Evolutionary conservation across 148 eudicot species (phyloP).

Genomic region (Amaranthus palmeri): DNA sequence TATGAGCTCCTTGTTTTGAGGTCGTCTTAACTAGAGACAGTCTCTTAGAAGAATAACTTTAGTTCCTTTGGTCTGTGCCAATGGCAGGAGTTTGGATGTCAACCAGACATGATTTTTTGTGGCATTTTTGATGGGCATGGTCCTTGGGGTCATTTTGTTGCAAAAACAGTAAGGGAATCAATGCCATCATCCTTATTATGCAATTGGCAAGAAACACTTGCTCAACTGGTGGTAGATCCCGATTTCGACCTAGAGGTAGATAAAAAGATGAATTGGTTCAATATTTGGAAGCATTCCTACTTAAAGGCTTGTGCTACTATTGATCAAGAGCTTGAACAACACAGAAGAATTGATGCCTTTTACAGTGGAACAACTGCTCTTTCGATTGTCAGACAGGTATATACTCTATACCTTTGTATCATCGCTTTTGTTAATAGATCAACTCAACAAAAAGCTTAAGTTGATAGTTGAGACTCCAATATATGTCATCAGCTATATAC

Average conservation of each 20-base stretch:
- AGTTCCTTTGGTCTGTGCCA: constrained; percentile 8
- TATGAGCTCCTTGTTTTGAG: no score
- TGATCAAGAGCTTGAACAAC: constrained; percentile 64
- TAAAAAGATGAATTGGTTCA: constrained; percentile 50
- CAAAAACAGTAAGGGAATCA: constrained; percentile 76
- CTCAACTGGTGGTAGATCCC: constrained; percentile 51
- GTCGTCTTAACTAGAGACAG: no score
- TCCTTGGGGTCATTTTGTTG: constrained; percentile 92
- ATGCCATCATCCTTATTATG: constrained; percentile 70
- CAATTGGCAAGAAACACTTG: constrained; percentile 70
- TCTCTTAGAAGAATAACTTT: background rate
- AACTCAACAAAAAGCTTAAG: no score
- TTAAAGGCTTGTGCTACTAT: constrained; percentile 71
- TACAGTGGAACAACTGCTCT: constrained; percentile 87
- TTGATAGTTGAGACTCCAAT: no score
- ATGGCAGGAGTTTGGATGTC: constrained; percentile 82
- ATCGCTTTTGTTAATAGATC: background rate
- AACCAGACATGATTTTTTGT: constrained; percentile 85
- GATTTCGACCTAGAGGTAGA: constrained; percentile 51
- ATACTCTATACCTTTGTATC: constrained; percentile 8
- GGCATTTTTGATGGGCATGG: constrained; percentile 97
- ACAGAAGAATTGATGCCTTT: constrained; percentile 59
- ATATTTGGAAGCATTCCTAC: constrained; percentile 76
- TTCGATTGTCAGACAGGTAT: constrained; percentile 84
- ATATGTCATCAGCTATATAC: no score